Evolutionary conservation across 371 early-diverging fungal species (phyloP).

Genomic region (Synchytrium microbalum): DNA sequence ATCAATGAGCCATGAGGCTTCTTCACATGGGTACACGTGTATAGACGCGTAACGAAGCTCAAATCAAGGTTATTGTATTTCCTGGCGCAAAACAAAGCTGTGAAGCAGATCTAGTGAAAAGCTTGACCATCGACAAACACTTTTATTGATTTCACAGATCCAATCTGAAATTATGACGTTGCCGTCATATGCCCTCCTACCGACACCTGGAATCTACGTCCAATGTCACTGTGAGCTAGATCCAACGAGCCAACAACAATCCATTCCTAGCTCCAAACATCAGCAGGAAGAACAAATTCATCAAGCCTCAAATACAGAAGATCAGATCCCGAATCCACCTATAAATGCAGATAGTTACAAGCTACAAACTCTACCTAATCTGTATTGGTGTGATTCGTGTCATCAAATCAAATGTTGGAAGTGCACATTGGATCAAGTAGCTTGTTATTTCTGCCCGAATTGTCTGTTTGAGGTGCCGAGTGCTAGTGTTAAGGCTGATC

Average conservation of each 20-base stretch:
- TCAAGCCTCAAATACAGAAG: background rate
- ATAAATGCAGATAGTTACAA: background rate
- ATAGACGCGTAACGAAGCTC: too few relatives aligned
- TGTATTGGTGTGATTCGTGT: slow-evolving; percentile 86
- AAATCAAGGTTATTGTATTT: too few relatives aligned
- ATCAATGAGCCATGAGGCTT: too few relatives aligned
- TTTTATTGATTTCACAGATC: too few relatives aligned
- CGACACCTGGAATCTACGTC: background rate
- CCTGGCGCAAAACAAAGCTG: too few relatives aligned
- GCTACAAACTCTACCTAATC: slow-evolving; percentile 6
- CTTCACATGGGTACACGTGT: too few relatives aligned
- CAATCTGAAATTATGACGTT: too few relatives aligned
- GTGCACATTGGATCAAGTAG: slow-evolving; percentile 78
- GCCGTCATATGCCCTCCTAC: background rate
- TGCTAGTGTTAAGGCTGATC: slow-evolving; percentile 88
- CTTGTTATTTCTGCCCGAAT: slow-evolving; percentile 88
- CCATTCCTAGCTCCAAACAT: background rate
- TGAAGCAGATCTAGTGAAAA: too few relatives aligned
- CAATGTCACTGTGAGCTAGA: slow-evolving; percentile 1
- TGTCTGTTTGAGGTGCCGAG: slow-evolving; percentile 93
- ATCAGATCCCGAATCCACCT: background rate
- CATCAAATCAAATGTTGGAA: slow-evolving; percentile 67
- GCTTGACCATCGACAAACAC: background rate
- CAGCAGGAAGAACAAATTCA: background rate
- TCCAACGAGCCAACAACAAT: background rate